Conservation (phyloP, 495 filamentous ascomycete genomes). For the Amniculicola lignicola region DNA sequence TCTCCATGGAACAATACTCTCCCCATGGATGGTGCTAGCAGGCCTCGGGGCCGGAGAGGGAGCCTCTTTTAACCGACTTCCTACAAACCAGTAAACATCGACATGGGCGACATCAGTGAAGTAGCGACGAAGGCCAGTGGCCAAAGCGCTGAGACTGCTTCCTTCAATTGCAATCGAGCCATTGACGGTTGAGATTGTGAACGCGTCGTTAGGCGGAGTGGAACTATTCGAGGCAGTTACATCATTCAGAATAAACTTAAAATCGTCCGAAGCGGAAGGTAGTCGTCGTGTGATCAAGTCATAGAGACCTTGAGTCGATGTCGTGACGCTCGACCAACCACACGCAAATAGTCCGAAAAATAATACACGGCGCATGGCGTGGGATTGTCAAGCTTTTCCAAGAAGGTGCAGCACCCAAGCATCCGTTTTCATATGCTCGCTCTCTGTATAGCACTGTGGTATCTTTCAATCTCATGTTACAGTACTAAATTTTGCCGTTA, state of each 20-base stretch:
- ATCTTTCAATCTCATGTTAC: conserved; percentile 1
- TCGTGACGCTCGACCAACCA: conserved; percentile 15
- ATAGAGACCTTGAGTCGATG: conserved; percentile 46
- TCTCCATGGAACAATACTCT: conserved; percentile 50
- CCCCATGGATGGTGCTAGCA: conserved; percentile 25
- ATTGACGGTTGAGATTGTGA: conserved; percentile 43
- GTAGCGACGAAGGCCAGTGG: conserved; percentile 51
- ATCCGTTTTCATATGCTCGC: not conserved
- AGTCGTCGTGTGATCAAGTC: conserved; percentile 49
- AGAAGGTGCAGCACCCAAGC: no score
- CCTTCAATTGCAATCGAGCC: conserved; percentile 49
- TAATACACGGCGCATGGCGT: conserved; percentile 2
- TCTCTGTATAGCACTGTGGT: not conserved
- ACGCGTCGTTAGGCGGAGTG: conserved; percentile 44
- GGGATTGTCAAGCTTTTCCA: not conserved
- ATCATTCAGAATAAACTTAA: conserved; percentile 42
- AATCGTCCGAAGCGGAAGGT: conserved; percentile 45
- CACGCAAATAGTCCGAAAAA: not conserved
- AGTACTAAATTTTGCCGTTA: not conserved
- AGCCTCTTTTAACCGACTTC: conserved; percentile 39
- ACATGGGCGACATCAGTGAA: conserved; percentile 49
- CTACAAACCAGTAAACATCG: conserved; percentile 53
- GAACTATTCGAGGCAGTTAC: conserved; percentile 4
- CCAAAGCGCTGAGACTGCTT: conserved; percentile 47
- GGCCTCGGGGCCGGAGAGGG: conserved; percentile 38